Conservation (phyloP, 257 asterid species). For the Coffea canephora region DNA sequence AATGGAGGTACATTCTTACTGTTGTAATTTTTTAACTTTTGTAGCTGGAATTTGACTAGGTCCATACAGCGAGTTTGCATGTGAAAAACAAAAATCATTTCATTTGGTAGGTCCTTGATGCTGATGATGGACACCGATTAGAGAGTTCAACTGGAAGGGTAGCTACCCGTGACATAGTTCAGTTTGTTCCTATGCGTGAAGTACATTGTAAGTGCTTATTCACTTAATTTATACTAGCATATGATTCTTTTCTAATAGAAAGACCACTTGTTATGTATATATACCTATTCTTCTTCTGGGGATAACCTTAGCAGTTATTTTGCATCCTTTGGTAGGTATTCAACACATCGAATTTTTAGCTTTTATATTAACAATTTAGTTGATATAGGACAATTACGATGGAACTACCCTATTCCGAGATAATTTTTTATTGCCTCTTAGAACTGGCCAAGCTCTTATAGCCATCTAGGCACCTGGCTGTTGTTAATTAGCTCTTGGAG, state of each 20-base stretch:
- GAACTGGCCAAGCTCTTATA: neutral
- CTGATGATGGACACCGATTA: slow-evolving; percentile 60
- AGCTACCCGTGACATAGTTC: slow-evolving; percentile 78
- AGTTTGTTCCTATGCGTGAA: slow-evolving; percentile 87
- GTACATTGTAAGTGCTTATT: slow-evolving; percentile 45
- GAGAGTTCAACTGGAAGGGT: slow-evolving; percentile 73
- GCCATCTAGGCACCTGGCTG: neutral
- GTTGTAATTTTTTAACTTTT: neutral
- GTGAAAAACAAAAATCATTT: neutral
- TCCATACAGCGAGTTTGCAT: neutral
- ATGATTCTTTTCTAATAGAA: too few relatives aligned
- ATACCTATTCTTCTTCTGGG: neutral
- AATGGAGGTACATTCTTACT: slow-evolving; percentile 56
- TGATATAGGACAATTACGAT: neutral
- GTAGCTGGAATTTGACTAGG: neutral
- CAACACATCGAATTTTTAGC: neutral
- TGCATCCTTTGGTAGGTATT: neutral
- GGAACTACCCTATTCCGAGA: neutral
- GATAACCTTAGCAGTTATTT: neutral
- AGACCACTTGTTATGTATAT: neutral
- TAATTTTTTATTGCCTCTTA: neutral
- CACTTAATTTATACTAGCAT: neutral
- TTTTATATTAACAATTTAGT: neutral
- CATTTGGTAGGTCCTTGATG: slow-evolving; percentile 59
- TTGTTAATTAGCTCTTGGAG: neutral